Conservation (phyloP, 805 yeast species). For the Barnettozyma salicaria region DNA sequence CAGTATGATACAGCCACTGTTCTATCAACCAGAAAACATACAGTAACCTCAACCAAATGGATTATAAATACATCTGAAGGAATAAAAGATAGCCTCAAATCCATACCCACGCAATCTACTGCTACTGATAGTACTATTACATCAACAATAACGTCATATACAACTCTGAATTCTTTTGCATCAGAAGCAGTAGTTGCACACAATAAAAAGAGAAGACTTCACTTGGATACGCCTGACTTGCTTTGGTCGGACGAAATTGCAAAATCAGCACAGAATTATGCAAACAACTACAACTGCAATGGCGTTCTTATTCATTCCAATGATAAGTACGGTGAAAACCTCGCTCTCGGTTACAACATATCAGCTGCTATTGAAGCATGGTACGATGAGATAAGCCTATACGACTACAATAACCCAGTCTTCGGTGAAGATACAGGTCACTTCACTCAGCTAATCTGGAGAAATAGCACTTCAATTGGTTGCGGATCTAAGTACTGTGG, state of each 20-base stretch:
- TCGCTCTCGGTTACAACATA: conserved; percentile 63
- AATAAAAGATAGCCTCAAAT: conserved; percentile 5
- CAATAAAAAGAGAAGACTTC: conserved; percentile 50
- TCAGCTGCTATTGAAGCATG: conserved; percentile 65
- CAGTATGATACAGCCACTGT: conserved; percentile 4
- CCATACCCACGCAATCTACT: conserved; percentile 11
- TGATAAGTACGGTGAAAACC: conserved; percentile 70
- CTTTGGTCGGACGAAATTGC: conserved; percentile 52
- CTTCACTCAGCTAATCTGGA: conserved; percentile 80
- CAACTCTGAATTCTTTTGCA: conserved; percentile 9
- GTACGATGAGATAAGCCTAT: conserved; percentile 58
- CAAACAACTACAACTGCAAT: conserved; percentile 49
- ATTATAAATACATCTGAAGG: conserved; percentile 3
- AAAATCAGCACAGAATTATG: conserved; percentile 50
- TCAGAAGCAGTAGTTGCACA: conserved; percentile 31
- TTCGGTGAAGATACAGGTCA: conserved; percentile 56
- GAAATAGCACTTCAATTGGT: conserved; percentile 52
- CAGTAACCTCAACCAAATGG: conserved; percentile 9
- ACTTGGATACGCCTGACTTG: conserved; percentile 41
- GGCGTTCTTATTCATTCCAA: conserved; percentile 55
- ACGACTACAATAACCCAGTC: conserved; percentile 45
- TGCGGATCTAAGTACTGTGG: conserved; percentile 64
- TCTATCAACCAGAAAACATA: conserved; percentile 1
- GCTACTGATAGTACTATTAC: conserved; percentile 11
- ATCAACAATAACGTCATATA: conserved; percentile 12